phyloP scores from a whole-genome alignment of 805 yeast species.

The Candida pini region DNA sequence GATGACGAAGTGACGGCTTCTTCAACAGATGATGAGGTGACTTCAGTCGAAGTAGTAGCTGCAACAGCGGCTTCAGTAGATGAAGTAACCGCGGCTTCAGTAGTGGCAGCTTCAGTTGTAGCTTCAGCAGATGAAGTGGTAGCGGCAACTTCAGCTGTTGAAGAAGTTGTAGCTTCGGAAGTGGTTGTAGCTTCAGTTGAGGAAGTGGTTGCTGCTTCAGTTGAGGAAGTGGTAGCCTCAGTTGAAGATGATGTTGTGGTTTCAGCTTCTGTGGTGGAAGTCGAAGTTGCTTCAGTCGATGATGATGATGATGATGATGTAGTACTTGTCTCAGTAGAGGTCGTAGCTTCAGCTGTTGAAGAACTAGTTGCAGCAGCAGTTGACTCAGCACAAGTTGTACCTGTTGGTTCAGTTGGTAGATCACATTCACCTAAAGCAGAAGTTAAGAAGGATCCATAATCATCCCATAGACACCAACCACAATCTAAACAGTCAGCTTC shows the following conservation, averaged over 20 bases:
- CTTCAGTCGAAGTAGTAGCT: constrained; percentile 2
- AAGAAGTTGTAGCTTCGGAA: constrained; percentile 1
- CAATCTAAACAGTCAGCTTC: constrained; percentile 30
- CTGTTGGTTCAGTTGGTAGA: constrained; percentile 30
- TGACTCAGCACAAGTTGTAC: constrained; percentile 26
- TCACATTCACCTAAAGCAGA: constrained; percentile 27
- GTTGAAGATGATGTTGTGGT: neutral
- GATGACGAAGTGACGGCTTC: neutral
- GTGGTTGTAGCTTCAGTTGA: constrained; percentile 11
- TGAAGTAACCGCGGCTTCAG: constrained; percentile 3
- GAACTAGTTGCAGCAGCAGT: constrained; percentile 2
- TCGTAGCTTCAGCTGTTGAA: constrained; percentile 15
- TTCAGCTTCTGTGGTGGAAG: constrained; percentile 3
- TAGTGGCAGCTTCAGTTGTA: constrained; percentile 2
- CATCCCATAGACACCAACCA: constrained; percentile 35
- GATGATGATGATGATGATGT: constrained; percentile 4
- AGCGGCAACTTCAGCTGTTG: constrained; percentile 15
- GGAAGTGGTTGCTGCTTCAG: constrained; percentile 10
- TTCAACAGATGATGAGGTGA: neutral
- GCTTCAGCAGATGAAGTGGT: constrained; percentile 7
- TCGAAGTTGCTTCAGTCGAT: constrained; percentile 3
- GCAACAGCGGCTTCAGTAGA: constrained; percentile 5
- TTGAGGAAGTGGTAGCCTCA: neutral
- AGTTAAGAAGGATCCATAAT: constrained; percentile 28
- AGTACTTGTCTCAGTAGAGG: constrained; percentile 5